Percentiles rank a stretch among this genome's conserved stretches.
Conservation (phyloP, 495 filamentous ascomycete genomes). For the Xylaria longipes region DNA sequence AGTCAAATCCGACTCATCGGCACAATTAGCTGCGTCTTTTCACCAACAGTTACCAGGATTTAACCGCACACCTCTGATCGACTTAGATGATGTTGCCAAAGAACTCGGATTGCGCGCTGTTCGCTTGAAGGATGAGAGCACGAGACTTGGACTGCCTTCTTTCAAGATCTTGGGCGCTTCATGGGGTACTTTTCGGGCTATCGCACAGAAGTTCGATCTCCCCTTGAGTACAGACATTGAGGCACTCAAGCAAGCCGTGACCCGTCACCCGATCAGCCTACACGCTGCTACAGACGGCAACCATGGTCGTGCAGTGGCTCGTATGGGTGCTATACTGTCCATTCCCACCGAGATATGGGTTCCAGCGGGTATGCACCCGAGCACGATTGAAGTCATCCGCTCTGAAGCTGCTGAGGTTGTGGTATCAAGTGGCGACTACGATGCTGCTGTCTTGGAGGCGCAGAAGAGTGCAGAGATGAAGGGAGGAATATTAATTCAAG, state of each 20-base stretch:
- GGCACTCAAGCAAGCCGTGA: conserved; percentile 37
- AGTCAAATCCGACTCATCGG: background rate
- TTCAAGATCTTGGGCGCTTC: conserved; percentile 82
- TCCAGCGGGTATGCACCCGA: conserved; percentile 56
- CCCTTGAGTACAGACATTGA: conserved; percentile 36
- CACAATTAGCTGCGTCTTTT: conserved; percentile 40
- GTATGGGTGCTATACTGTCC: conserved; percentile 64
- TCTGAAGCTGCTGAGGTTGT: conserved; percentile 63
- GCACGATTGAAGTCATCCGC: conserved; percentile 59
- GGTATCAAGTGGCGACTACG: conserved; percentile 64
- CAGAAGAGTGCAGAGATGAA: conserved; percentile 40
- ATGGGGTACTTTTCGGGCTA: conserved; percentile 68
- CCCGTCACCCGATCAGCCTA: conserved; percentile 40
- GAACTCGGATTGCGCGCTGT: conserved; percentile 62
- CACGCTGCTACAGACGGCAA: conserved; percentile 70
- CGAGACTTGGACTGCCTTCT: conserved; percentile 66
- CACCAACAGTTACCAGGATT: conserved; percentile 61
- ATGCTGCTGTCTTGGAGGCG: conserved; percentile 60
- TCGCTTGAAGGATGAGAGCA: conserved; percentile 65
- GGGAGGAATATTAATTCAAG: conserved; percentile 64
- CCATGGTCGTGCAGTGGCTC: conserved; percentile 71
- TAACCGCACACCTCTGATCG: conserved; percentile 54
- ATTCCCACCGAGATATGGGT: conserved; percentile 63
- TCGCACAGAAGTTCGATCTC: conserved; percentile 51
- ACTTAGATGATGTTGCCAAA: conserved; percentile 58